Evolutionary conservation across 805 yeast species (phyloP).

Genomic region (Starmerella roubikii): DNA sequence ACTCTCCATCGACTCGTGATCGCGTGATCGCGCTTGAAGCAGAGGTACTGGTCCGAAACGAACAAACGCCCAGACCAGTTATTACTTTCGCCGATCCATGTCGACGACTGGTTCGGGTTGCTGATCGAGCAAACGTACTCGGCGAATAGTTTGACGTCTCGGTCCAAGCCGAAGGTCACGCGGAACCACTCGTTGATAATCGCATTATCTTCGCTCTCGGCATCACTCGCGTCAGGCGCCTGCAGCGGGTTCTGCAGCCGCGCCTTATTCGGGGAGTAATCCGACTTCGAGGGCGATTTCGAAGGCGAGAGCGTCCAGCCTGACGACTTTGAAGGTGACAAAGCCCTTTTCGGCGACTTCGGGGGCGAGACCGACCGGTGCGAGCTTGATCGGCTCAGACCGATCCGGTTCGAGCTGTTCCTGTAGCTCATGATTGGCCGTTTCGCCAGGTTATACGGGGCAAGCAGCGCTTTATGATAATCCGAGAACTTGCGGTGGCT

Average conservation of each 20-base stretch:
- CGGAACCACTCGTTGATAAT: slow-evolving; percentile 49
- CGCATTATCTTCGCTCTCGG: slow-evolving; percentile 14
- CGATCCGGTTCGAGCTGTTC: too few relatives aligned
- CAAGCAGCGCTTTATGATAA: not conserved
- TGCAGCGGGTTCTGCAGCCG: too few relatives aligned
- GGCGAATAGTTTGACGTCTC: slow-evolving; percentile 40
- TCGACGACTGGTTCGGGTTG: slow-evolving; percentile 2
- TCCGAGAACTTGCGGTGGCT: slow-evolving; percentile 4
- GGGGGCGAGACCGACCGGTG: too few relatives aligned
- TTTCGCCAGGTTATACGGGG: not conserved
- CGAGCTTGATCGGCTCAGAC: too few relatives aligned
- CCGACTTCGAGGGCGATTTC: too few relatives aligned
- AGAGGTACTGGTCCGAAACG: slow-evolving; percentile 52
- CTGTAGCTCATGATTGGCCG: slow-evolving; percentile 4
- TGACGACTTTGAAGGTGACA: too few relatives aligned
- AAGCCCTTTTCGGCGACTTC: too few relatives aligned
- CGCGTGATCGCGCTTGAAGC: slow-evolving; percentile 68
- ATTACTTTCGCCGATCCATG: not conserved
- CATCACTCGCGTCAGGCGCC: too few relatives aligned
- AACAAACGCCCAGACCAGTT: slow-evolving; percentile 51
- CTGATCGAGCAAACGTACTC: slow-evolving; percentile 33
- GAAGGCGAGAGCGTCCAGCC: too few relatives aligned
- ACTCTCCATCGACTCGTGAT: slow-evolving; percentile 53
- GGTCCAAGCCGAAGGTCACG: slow-evolving; percentile 49
- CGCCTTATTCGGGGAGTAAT: too few relatives aligned